phyloP scores from a whole-genome alignment of 2,329 filamentous ascomycete species.

The Camptophora hylomeconis region DNA sequence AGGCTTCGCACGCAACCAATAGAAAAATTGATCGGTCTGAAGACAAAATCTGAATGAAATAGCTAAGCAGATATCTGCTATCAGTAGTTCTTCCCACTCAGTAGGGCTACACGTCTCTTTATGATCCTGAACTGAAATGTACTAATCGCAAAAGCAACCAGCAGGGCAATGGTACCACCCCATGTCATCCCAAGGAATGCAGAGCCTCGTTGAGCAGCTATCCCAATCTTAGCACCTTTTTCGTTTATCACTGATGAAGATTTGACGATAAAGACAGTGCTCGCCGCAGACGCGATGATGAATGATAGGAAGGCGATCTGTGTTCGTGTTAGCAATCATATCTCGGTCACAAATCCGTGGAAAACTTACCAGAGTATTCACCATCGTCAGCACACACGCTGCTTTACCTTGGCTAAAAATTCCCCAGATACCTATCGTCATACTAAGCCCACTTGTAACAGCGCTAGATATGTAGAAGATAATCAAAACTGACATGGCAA shows the following conservation, averaged over 20 bases:
- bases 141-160: too few species aligned
- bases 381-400: slow-evolving; percentile 38
- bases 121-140: too few species aligned
- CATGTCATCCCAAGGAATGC: slow-evolving; percentile 49
- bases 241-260: slow-evolving; percentile 40
- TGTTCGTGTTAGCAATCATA: slow-evolving; percentile 1
- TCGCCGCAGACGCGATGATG: slow-evolving; percentile 62
- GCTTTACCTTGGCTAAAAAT: slow-evolving; percentile 33
- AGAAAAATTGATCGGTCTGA: too few species aligned
- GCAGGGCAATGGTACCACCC: slow-evolving; percentile 38
- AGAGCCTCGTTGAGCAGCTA: slow-evolving; percentile 36
- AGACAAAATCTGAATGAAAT: too few species aligned
- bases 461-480: slow-evolving; percentile 48
- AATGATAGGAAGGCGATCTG: slow-evolving; percentile 44
- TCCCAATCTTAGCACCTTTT: slow-evolving; percentile 36
- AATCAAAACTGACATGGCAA: slow-evolving; percentile 40
- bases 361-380: slow-evolving; percentile 30
- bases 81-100: too few species aligned
- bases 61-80: too few species aligned
- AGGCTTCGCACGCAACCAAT: too few species aligned
- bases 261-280: slow-evolving; percentile 48
- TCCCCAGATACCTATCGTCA: slow-evolving; percentile 33
- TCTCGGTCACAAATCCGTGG: slow-evolving; percentile 1
- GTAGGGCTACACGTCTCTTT: too few species aligned
- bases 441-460: slow-evolving; percentile 36